Evolutionary conservation across 306 rosid genomes (phyloP), one percentile per base, ranked within the genome.

Genomic region (Trichosanthes truncata): DNA sequence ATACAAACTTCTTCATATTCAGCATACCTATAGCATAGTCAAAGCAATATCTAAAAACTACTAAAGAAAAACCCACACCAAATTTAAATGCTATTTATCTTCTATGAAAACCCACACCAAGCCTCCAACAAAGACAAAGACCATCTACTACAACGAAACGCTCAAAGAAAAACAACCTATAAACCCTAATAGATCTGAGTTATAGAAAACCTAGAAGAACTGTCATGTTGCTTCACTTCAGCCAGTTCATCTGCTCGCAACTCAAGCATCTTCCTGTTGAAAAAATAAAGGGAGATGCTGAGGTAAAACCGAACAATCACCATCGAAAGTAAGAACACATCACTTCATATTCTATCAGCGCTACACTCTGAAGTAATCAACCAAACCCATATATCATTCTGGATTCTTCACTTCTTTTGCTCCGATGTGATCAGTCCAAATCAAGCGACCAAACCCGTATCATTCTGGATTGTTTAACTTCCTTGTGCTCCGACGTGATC

Each of bases 281-380:
- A 87, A 93, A 93, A 91, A 89, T 91, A 88, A 88, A 85, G 96
- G 94, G 87, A 82, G 89, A 87, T 43, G 83, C 20, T 78, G 87
- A 78, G 88, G 73, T 77, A 57, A 65, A n/a, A 46, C 51, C 84
- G 82, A 84, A 71, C 88, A 79, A 78, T 63, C 85, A 26, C 33
- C 43, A 46, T 53, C 10, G 35, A 45, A 60, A 77, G 77, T 26
- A 43, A 21, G 35, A 74, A 9, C 40, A 63, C 21, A 33, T 31
- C 69, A 71, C 35, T 45, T 43, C 76, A 41, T 43, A 41, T 38
- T 67, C 46, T 20, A 21, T 43, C 52, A 41, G 41, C 48, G 17
- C 73, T 35, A 41, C 18, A 7, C 15, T 36, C 48, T 66, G 23
- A 26, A 66, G 25, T 35, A 5, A 66, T 3, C 57, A 66, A 17